Percentiles rank a stretch among this genome's conserved stretches.
These are phyloP conservation scores for Verbascum thapsus DNA, from an alignment of 257 asterid genomes.

Conservation along the genomic window DNA sequence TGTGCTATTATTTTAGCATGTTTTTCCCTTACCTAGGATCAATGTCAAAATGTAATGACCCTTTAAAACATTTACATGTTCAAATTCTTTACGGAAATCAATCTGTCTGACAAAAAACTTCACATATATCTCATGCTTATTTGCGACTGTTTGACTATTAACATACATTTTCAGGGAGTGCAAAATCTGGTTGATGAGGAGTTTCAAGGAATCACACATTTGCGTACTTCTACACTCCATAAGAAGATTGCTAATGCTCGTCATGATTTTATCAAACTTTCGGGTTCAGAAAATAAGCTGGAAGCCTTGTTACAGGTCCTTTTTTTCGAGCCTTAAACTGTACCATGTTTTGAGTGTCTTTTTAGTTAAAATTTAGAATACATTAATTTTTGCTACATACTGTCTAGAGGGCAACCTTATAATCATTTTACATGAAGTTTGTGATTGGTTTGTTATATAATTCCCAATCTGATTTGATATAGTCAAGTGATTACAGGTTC, in stretches of 20 bases:
- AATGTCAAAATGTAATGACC: slow-evolving; percentile 9
- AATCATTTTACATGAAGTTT: not conserved
- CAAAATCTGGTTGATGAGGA: slow-evolving; percentile 90
- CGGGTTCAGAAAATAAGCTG: slow-evolving; percentile 95
- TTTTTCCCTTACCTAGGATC: not conserved
- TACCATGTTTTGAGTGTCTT: not conserved
- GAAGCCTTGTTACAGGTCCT: slow-evolving; percentile 92
- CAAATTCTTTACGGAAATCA: no score
- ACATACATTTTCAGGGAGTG: slow-evolving; percentile 60
- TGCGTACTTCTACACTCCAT: slow-evolving; percentile 89
- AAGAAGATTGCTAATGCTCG: slow-evolving; percentile 94
- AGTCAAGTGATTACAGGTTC: slow-evolving; percentile 61
- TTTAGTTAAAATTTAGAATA: not conserved
- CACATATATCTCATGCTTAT: slow-evolving; percentile 15
- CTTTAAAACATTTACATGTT: no score
- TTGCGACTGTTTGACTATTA: slow-evolving; percentile 21
- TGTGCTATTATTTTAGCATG: slow-evolving; percentile 24
- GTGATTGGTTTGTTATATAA: not conserved
- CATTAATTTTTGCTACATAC: no score
- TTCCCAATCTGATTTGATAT: slow-evolving; percentile 16
- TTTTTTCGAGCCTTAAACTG: slow-evolving; percentile 28
- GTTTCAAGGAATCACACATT: slow-evolving; percentile 84
- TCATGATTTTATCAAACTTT: slow-evolving; percentile 91
- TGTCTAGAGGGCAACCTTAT: no score
- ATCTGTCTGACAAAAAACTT: not conserved